Base-by-base conservation (phyloP, 73 alveolate genomes). In the Tetrahymena borealis region DNA sequence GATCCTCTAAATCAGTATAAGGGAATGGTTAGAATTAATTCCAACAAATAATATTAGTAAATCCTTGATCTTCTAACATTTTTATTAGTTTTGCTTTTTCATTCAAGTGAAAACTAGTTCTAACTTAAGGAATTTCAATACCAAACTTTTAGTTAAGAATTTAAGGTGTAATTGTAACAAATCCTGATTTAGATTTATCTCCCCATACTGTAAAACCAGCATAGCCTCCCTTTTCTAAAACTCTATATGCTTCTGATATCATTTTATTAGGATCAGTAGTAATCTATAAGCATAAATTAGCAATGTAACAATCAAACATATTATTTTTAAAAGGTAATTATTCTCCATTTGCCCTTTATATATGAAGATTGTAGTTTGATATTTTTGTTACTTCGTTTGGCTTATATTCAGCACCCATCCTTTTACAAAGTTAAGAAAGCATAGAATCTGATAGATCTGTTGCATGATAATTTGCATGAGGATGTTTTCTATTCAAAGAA, bases 121-220 rank as follows among this genome's bases (percentile, higher is more conserved):
- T 60, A 15, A 60, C 85, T n/a, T 20, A 60, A 60, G 85, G 85
- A 60, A 60, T 4, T 60, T 60, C n/a, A 15, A 60, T n/a, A 24
- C 85, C 85, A 60, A 60, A 60, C 31, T 60, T 24, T n/a, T 60
- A 32, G 10, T 32, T 24, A 0, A 60, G 85, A 60, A 60, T 20
- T 60, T 77, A 28, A 18, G 33, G 13, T 24, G 90, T 8, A 15
- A 91, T 33, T 33, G 60, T 91, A 40, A 93, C 90, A 16, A 94
- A 33, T 7, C 24, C 32, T 15, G 93, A 35, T 42, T 60, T 78
- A 38, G 95, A 98, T 40, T 79, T 90, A 78, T 96, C 96, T 12
- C 98, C 97, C 97, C 98, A 96, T 3, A 96, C 97, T 4, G 96
- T 40, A 78, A 95, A 95, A 42, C 96, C 99, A 28, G 94, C 95